Percentiles rank a stretch among this genome's conserved stretches.
phyloP scores from a whole-genome alignment of 805 yeast genomes.

The Komagataella pseudopastoris region DNA sequence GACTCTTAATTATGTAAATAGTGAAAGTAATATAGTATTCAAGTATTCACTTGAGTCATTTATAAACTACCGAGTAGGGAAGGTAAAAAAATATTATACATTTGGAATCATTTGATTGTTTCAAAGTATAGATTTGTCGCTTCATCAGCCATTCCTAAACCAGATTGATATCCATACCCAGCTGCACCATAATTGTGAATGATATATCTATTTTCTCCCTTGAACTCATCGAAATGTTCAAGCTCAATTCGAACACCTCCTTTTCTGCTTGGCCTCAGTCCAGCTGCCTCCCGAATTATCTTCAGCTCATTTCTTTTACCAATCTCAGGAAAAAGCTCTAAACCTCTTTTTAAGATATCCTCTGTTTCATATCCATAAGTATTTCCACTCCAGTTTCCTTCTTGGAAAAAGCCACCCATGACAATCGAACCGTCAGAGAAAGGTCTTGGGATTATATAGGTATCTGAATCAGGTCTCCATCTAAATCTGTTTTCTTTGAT shows the following conservation, averaged over 20 bases:
- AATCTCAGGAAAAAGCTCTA: constrained; percentile 36
- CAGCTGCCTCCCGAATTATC: constrained; percentile 54
- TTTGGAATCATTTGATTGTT: background rate
- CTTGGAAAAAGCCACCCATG: constrained; percentile 64
- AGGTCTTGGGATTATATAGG: constrained; percentile 66
- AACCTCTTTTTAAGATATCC: constrained; percentile 48
- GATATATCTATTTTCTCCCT: constrained; percentile 15
- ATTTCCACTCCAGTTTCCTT: constrained; percentile 47
- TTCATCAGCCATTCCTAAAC: constrained; percentile 41
- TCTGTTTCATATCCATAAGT: constrained; percentile 43
- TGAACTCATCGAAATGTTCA: constrained; percentile 28
- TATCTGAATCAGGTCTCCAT: constrained; percentile 50
- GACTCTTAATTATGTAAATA: background rate
- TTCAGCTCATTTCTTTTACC: constrained; percentile 25
- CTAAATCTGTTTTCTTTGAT: constrained; percentile 41
- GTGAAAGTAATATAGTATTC: background rate
- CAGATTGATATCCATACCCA: constrained; percentile 58
- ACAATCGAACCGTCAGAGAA: constrained; percentile 50
- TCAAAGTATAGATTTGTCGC: constrained; percentile 14
- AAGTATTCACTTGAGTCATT: too few relatives aligned
- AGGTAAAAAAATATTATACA: too few relatives aligned
- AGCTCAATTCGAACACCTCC: constrained; percentile 66
- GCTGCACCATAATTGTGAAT: constrained; percentile 66
- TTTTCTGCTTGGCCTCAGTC: constrained; percentile 61
- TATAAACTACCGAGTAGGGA: background rate